Base-by-base conservation (phyloP, 225 moss, liverwort and hornwort species). In the Polytrichum commune region DNA sequence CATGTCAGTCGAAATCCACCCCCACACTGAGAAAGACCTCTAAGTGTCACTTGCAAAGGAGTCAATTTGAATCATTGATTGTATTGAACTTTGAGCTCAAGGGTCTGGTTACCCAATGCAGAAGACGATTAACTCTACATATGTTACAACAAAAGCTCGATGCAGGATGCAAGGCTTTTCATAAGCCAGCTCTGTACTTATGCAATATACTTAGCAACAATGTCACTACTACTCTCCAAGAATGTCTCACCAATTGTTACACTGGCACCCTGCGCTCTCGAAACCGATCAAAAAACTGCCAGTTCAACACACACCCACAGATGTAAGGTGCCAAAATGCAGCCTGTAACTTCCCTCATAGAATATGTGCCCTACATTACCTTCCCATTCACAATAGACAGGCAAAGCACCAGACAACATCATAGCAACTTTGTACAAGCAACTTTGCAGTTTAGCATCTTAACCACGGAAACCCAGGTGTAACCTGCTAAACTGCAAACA, bases 261-360 rank as follows among this genome's bases (percentile, higher is more conserved):
- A 98, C 97, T 60, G 94, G 97, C 32, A 98, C 97, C 88, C 97
- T 94, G 66, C 97, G 94, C 71, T 98, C 97, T 74, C 94, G 90
- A 85, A 94, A 98, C 32, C 92, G 86, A 63, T 92, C 92, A 73
- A 95, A 91, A 82, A 98, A 90, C 92, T 95, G 95, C 85, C 76
- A 80, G 69, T 72, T 46, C 53, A 77, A 74, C 65, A 80, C n/a
- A 35, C 66, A 30, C 54, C 24, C 18, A 30, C 6, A 1, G 35
- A 10, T 68, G 4, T 68, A 19, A 65, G 29, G 29, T 18, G 29
- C 20, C 19, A 26, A 65, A 29, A 7, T 65, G 30, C 29, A 5
- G 65, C 20, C 20, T 5, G 5, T 18, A 20, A 62, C 62, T 62
- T 62, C 13, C 46, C 46, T 62, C 62, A 62, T 10, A 28, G 62